Evolutionary conservation across 768 basidiomycete genomes (phyloP).

Genomic region (Tephrocybe rancida): DNA sequence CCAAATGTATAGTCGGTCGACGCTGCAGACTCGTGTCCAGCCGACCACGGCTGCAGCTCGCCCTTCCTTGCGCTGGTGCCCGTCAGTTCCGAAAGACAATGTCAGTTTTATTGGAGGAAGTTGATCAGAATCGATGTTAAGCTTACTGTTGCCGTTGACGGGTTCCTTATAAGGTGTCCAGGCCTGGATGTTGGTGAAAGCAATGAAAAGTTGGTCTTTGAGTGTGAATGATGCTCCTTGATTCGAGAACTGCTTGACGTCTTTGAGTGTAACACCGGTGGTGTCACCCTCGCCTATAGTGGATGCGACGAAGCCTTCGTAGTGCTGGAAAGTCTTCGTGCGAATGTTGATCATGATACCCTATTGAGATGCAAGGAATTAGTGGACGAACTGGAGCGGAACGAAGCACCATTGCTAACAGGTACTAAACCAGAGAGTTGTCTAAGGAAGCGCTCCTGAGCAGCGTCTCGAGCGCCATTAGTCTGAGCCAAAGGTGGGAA

Average conservation of each 20-base stretch:
- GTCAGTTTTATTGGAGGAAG: too few species aligned
- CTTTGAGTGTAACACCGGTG: too few species aligned
- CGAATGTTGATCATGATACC: conserved; percentile 77
- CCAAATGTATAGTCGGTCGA: conserved; percentile 84
- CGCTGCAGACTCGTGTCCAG: conserved; percentile 94
- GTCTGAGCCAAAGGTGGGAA: too few species aligned
- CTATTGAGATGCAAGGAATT: conserved; percentile 26
- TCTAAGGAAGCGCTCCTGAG: conserved; percentile 64
- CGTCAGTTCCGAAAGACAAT: too few species aligned
- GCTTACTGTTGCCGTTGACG: conserved; percentile 74
- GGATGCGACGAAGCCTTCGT: conserved; percentile 70
- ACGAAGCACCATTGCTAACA: conserved; percentile 58
- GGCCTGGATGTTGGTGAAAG: conserved; percentile 69
- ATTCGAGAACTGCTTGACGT: conserved; percentile 71
- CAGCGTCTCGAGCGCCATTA: conserved; percentile 51
- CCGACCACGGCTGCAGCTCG: conserved; percentile 86
- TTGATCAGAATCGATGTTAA: conserved; percentile 19
- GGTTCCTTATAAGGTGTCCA: conserved; percentile 72
- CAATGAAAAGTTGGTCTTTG: conserved; percentile 70
- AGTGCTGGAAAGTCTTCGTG: conserved; percentile 71
- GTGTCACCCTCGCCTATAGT: conserved; percentile 68
- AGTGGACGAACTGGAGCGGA: neutral
- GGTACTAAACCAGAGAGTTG: conserved; percentile 68
- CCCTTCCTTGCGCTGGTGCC: conserved; percentile 89
- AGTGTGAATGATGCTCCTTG: conserved; percentile 68